A percentile compares a stretch with the other conserved stretches of the same genome.
These are phyloP conservation scores for Anthracocystis setariae DNA, from an alignment of 1,284 basidiomycete species.

Conservation along the genomic window DNA sequence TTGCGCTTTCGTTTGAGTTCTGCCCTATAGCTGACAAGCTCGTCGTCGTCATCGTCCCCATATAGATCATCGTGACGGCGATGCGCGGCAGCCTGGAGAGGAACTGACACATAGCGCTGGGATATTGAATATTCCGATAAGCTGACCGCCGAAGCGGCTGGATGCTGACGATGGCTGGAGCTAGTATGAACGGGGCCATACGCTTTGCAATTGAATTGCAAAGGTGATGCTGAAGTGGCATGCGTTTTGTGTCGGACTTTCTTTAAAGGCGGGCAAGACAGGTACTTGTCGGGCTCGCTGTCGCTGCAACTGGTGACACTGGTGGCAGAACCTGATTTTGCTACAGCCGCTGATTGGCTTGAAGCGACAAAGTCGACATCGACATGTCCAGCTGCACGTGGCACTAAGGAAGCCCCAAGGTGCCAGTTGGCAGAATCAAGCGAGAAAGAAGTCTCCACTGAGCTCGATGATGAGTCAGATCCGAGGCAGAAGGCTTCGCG, in stretches of 20 bases:
- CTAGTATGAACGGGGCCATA: background rate
- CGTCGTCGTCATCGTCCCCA: slow-evolving; percentile 32
- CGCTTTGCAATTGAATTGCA: background rate
- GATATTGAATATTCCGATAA: background rate
- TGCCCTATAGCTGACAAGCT: slow-evolving; percentile 15
- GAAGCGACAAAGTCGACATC: background rate
- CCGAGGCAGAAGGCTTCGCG: slow-evolving; percentile 3
- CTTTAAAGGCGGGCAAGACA: slow-evolving; percentile 1
- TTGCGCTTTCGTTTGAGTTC: too few relatives aligned
- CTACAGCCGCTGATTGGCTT: background rate
- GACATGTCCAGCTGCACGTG: too few relatives aligned
- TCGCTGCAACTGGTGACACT: slow-evolving; percentile 14
- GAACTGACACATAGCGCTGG: slow-evolving; percentile 6
- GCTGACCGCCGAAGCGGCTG: background rate
- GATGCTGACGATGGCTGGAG: background rate
- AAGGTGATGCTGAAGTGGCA: background rate
- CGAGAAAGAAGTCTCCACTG: slow-evolving; percentile 19
- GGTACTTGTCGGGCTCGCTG: slow-evolving; percentile 6
- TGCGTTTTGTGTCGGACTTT: slow-evolving; percentile 2
- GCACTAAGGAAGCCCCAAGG: background rate
- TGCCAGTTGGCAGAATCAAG: slow-evolving; percentile 18
- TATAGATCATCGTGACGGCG: slow-evolving; percentile 23
- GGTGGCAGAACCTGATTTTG: slow-evolving; percentile 2
- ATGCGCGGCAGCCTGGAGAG: slow-evolving; percentile 7
- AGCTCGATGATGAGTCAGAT: slow-evolving; percentile 15